Percentiles rank a stretch among this genome's conserved stretches.
Conservation (phyloP, 1,139 yeast genomes). For the Taphrina populina region DNA sequence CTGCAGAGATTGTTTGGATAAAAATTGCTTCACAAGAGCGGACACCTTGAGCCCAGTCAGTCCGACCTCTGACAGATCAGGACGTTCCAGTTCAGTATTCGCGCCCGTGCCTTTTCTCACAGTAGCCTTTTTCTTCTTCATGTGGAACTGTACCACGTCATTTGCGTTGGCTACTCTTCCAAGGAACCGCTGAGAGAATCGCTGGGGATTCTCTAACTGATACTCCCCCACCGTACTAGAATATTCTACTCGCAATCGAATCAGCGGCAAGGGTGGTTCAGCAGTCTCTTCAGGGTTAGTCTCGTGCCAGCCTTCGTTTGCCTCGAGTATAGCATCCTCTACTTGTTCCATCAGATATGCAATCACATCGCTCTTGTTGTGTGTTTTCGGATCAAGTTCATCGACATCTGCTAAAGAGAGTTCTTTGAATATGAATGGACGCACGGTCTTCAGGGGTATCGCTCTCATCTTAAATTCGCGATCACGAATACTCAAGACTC, state of each 20-base stretch:
- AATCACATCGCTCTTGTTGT: conserved; percentile 50
- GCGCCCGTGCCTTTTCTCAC: conserved; percentile 3
- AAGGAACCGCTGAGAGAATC: conserved; percentile 86
- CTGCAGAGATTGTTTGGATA: conserved; percentile 62
- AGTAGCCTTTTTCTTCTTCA: conserved; percentile 45
- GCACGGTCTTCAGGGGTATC: conserved; percentile 64
- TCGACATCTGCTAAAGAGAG: conserved; percentile 56
- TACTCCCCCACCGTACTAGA: conserved; percentile 62
- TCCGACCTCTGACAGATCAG: conserved; percentile 37
- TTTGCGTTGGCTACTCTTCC: conserved; percentile 87
- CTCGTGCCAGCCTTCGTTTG: conserved; percentile 54
- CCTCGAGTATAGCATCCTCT: conserved; percentile 62
- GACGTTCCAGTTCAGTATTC: conserved; percentile 1
- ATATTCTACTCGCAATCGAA: conserved; percentile 81
- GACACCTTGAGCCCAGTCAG: conserved; percentile 50
- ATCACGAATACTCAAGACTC: conserved; percentile 63
- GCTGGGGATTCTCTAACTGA: conserved; percentile 84
- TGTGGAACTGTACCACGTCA: conserved; percentile 74
- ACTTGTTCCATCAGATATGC: conserved; percentile 57
- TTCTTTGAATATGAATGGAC: conserved; percentile 79
- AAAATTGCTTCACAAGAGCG: conserved; percentile 59
- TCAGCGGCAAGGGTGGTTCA: conserved; percentile 65
- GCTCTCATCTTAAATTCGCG: conserved; percentile 63
- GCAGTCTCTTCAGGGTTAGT: conserved; percentile 42
- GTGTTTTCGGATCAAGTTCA: conserved; percentile 58